These are phyloP conservation scores for Firmiana major DNA, from an alignment of 345 rosid genomes.

Conservation along the genomic window DNA sequence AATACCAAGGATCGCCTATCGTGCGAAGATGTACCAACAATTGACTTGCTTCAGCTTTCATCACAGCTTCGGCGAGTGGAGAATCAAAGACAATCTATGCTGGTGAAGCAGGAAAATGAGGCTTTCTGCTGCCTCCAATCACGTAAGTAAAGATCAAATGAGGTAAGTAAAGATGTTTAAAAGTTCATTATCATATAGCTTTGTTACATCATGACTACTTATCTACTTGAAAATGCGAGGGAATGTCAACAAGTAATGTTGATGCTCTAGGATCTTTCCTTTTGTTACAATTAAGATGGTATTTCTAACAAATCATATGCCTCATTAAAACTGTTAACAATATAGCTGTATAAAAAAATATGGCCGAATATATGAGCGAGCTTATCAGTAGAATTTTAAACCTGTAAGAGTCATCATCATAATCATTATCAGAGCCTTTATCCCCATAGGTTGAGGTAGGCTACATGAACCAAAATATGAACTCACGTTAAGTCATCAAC, in stretches of 20 bases:
- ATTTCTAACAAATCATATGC: background rate
- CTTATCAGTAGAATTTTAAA: background rate
- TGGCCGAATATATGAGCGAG: background rate
- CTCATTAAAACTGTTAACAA: background rate
- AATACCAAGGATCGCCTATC: slow-evolving; percentile 31
- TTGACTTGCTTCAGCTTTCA: slow-evolving; percentile 67
- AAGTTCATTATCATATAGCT: background rate
- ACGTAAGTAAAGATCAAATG: slow-evolving; percentile 14
- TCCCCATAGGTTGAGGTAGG: too few relatives aligned
- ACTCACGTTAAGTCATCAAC: too few relatives aligned
- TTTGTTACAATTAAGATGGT: background rate
- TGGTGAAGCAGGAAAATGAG: slow-evolving; percentile 47
- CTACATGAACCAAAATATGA: too few relatives aligned
- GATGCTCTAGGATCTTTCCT: background rate
- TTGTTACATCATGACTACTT: background rate
- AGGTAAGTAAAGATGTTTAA: slow-evolving; percentile 17
- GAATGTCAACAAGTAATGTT: background rate
- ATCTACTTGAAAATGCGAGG: background rate
- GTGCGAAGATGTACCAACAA: slow-evolving; percentile 38
- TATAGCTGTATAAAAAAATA: background rate
- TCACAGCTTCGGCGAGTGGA: slow-evolving; percentile 75
- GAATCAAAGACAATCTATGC: slow-evolving; percentile 52
- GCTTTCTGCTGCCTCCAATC: slow-evolving; percentile 36
- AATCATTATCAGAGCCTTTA: too few relatives aligned
- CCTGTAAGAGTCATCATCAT: too few relatives aligned